Evolutionary conservation across 768 basidiomycete species (phyloP).

Genomic region (Suillus variegatus): DNA sequence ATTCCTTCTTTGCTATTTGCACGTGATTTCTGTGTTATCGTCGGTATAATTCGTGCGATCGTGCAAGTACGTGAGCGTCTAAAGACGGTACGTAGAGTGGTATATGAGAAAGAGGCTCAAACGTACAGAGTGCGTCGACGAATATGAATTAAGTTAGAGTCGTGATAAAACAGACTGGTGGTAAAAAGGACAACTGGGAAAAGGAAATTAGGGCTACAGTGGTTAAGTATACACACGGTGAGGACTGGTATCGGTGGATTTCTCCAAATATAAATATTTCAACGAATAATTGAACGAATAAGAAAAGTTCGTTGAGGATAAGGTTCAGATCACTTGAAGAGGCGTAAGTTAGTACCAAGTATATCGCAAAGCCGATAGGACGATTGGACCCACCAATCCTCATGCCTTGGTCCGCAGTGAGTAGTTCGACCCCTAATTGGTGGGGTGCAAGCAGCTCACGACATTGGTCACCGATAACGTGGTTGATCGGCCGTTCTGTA

Average conservation of each 20-base stretch:
- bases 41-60: not conserved
- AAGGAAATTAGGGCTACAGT: slow-evolving; percentile 39
- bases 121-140: not conserved
- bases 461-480: slow-evolving; percentile 77
- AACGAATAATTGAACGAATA: slow-evolving; percentile 14
- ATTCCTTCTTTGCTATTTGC: slow-evolving; percentile 9
- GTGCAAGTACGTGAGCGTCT: not conserved
- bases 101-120: not conserved
- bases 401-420: slow-evolving; percentile 80
- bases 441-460: slow-evolving; percentile 57
- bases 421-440: slow-evolving; percentile 69
- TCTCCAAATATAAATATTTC: slow-evolving; percentile 15
- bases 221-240: slow-evolving; percentile 35
- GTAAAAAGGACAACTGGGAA: not conserved
- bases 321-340: slow-evolving; percentile 37
- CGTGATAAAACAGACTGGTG: slow-evolving; percentile 7
- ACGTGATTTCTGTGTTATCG: not conserved
- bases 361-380: slow-evolving; percentile 3
- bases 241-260: slow-evolving; percentile 20
- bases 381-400: slow-evolving; percentile 60
- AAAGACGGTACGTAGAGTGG: not conserved
- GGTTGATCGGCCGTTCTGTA: slow-evolving; percentile 51
- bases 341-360: not conserved
- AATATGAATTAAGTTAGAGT: not conserved
- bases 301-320: not conserved